These are phyloP conservation scores for Podospora fimiseda DNA, from an alignment of 495 filamentous ascomycete genomes.

Conservation along the genomic window DNA sequence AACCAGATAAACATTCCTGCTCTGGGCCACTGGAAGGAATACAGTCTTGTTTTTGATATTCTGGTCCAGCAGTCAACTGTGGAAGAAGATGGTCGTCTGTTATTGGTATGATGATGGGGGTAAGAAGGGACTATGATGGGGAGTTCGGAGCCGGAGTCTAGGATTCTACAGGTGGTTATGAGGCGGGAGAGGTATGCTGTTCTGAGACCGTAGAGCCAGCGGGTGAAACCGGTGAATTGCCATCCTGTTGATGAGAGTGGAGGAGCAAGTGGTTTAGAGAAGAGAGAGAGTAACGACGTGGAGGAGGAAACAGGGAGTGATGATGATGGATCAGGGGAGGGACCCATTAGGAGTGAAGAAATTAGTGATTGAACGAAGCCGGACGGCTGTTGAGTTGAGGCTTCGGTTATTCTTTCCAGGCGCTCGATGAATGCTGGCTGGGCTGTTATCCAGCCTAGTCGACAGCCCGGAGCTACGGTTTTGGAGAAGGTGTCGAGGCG, in stretches of 20 bases:
- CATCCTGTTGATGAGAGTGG: slow-evolving; percentile 48
- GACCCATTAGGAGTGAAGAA: slow-evolving; percentile 68
- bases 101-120: too few relatives aligned
- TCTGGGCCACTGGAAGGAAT: slow-evolving; percentile 68
- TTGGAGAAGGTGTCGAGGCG: slow-evolving; percentile 79
- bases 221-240: slow-evolving; percentile 80
- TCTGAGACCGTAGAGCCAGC: slow-evolving; percentile 79
- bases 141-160: slow-evolving; percentile 58
- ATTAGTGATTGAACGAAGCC: slow-evolving; percentile 85
- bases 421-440: slow-evolving; percentile 73
- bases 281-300: slow-evolving; percentile 7
- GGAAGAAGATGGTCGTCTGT: too few relatives aligned
- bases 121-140: slow-evolving; percentile 53
- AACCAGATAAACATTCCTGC: slow-evolving; percentile 95
- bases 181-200: slow-evolving; percentile 78
- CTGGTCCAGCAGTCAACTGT: slow-evolving; percentile 47
- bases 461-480: slow-evolving; percentile 72
- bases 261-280: slow-evolving; percentile 14
- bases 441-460: slow-evolving; percentile 78
- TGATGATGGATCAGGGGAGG: too few relatives aligned
- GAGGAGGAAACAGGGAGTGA: slow-evolving; percentile 19
- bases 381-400: slow-evolving; percentile 72
- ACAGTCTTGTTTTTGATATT: slow-evolving; percentile 63
- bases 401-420: slow-evolving; percentile 59
- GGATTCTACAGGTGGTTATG: slow-evolving; percentile 61